Evolutionary conservation across 2,329 filamentous ascomycete genomes (phyloP).

Genomic region (Sclerotinia spermophila): DNA sequence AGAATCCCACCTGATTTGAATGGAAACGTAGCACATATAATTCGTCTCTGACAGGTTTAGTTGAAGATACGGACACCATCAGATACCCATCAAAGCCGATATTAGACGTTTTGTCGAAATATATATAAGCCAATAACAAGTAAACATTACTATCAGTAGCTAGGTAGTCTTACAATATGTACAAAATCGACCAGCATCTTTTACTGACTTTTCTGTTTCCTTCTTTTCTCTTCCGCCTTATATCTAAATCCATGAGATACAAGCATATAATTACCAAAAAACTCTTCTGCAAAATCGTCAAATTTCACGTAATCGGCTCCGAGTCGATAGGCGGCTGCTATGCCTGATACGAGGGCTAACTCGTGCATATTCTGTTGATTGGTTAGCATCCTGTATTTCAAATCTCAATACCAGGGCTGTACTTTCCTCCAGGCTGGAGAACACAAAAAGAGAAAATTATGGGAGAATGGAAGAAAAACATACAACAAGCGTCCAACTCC

Average conservation of each 20-base stretch:
- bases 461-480: not conserved
- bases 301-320: slow-evolving; percentile 62
- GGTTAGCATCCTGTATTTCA: not conserved
- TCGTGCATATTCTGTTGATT: slow-evolving; percentile 60
- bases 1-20: too few species aligned
- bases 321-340: slow-evolving; percentile 65
- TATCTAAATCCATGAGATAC: slow-evolving; percentile 45
- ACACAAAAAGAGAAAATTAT: accelerated
- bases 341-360: slow-evolving; percentile 66
- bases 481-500: slow-evolving; percentile 36
- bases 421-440: too few species aligned
- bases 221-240: slow-evolving; percentile 32
- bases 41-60: too few species aligned
- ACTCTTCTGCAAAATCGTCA: slow-evolving; percentile 50
- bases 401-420: not conserved
- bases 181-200: not conserved
- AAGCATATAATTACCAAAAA: slow-evolving; percentile 47
- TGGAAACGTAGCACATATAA: too few species aligned
- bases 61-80: too few species aligned
- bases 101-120: too few species aligned
- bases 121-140: not conserved
- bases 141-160: not conserved
- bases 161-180: not conserved
- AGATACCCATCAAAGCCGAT: too few species aligned
- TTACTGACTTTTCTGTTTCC: slow-evolving; percentile 27